phyloP scores from a whole-genome alignment of 2,329 filamentous ascomycete species.

The Dothideomycetes sp. region DNA sequence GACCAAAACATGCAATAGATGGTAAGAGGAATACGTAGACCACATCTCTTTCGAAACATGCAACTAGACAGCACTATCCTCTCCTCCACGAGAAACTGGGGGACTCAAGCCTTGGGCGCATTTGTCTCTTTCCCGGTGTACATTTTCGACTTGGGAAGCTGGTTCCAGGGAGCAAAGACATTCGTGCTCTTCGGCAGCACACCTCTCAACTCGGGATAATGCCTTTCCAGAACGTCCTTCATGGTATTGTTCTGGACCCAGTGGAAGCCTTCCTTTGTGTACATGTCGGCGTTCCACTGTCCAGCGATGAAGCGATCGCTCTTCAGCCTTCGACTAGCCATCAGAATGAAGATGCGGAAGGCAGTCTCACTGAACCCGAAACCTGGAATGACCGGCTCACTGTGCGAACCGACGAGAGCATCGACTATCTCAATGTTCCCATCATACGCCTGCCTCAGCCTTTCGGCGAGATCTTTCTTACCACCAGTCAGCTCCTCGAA shows the following conservation, averaged over 20 bases:
- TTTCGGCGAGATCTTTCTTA: constrained; percentile 28
- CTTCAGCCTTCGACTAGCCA: constrained; percentile 36
- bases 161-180: constrained; percentile 29
- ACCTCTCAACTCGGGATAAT: constrained; percentile 34
- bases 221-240: constrained; percentile 35
- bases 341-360: constrained; percentile 39
- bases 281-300: constrained; percentile 32
- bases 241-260: constrained; percentile 38
- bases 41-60: no score
- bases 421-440: constrained; percentile 37
- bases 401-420: constrained; percentile 33
- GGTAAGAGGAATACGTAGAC: no score
- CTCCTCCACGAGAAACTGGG: no score
- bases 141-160: constrained; percentile 19
- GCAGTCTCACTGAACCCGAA: constrained; percentile 43
- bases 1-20: no score
- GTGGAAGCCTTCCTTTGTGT: constrained; percentile 33
- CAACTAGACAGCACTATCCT: no score
- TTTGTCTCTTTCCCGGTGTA: constrained; percentile 25
- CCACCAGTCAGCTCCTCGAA: constrained; percentile 36
- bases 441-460: constrained; percentile 32
- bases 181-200: constrained; percentile 26
- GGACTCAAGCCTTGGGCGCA: constrained; percentile 8
- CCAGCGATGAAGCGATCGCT: constrained; percentile 39
- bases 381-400: constrained; percentile 36